Base-by-base conservation (phyloP, 2,329 filamentous ascomycete species). In the Gremmenia infestans region DNA sequence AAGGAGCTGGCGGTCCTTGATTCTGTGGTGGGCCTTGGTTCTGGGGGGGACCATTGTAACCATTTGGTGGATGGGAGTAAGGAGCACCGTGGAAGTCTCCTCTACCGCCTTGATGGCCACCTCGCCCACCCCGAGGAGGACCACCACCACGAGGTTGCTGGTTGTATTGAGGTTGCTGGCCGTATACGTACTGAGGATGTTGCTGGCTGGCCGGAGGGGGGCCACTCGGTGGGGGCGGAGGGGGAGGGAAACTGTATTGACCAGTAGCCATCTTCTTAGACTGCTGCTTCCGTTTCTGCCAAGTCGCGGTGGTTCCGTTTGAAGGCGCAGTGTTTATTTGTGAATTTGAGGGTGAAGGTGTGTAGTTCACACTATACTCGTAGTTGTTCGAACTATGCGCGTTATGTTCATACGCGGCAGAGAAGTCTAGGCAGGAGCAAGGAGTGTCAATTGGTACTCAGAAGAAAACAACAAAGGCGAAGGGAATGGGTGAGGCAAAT, bases 211-310 rank as follows among this genome's bases (percentile, higher is more conserved):
- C 45, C 36, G 65, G 60, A 45, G 67, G 65, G 47, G 66, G 65
- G 2, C 66, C 66, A 23, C 67, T 53, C 23, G 68, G 67, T 36
- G 69, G 68, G 9, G 68, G 69, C 32, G 69, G 68, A 43, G 68
- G 68, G 47, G 68, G 69, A 59, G 68, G 67, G 39, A 68, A 71
- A 55, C 63, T 68, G 63, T 71, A 71, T 52, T 68, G 67, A 52
- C 63, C 48, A 40, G 63, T 64, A 55, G 68, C 65, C 65, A 67
- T 69, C 25, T 56, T 55, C 19, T 52, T 23, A 39, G n/a, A 51
- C 48, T 46, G 43, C 23, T 39, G n/a, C 4, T 19, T n/a, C 28
- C 9, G 36, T 9, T 11, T 45, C 25, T 47, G 3, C 40, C 35
- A n/a, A 4, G 4, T 8, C n/a, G n/a, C 1, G 11, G 40, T 19